Evolutionary conservation across 1,284 basidiomycete genomes (phyloP), one percentile per base, ranked within the genome.

Genomic region (Amylostereum areolatum): DNA sequence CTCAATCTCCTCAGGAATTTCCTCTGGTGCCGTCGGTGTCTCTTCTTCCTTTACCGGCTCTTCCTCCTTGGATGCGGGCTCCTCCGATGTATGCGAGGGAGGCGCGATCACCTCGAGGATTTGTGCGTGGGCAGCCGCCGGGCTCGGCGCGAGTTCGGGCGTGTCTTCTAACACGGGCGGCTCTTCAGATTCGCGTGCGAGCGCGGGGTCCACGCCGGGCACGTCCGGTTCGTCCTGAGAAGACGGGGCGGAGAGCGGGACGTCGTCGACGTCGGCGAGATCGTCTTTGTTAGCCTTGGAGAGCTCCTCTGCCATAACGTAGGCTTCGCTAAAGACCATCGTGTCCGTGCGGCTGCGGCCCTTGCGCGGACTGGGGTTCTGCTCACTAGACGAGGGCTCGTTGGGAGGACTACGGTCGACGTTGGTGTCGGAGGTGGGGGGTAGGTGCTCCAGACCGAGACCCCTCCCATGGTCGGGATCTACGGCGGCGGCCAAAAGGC

Each of bases 341-440:
- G 86, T 89, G 57, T 87, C 86, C 12, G 85, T 89, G 47, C 85
- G 67, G 53, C 64, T 78, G 33, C 85, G 70, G 0, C 83, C 84
- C 56, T 71, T 77, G 12, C 80, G 65, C 41, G 81, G 75, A 62
- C 77, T 81, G 44, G 74, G 71, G 32, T 62, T 67, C 30, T 67
- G 55, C 34, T 54, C 65, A 29, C 56, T 33, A 3, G 57, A 47
- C 8, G 48, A 46, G 12, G 57, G 57, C 40, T 62, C 57, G 33
- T 65, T 63, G 2, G 63, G 59, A 18, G 18, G 18, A 18, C 18
- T 1, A 69, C 65, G 46, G 64, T 68, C 43, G 47, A 48, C 7
- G 50, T 50, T 3, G 52, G 41, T 32, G 7, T 43, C 41, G 5
- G 41, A 43, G 28, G 27, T 24, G 5, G 41, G 41, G 8, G 28